Evolutionary conservation across 164 flowering plant genomes (phyloP), one percentile per base, ranked within the genome.

Genomic region (Vitis rotundifolia): DNA sequence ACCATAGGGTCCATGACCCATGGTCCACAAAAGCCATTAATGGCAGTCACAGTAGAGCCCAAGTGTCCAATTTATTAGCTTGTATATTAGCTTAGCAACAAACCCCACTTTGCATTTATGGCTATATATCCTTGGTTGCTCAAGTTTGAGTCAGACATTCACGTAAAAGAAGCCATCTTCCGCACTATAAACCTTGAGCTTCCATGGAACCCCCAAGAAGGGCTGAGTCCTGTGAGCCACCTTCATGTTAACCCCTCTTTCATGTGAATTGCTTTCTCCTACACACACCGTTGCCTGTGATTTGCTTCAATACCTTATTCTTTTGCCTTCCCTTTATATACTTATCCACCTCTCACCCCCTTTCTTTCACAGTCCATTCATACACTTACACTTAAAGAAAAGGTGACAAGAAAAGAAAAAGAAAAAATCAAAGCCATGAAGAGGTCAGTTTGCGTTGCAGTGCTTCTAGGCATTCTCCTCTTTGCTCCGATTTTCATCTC

Each of bases 291-390:
- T 61, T 49, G 61, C 73, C 78, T 85, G 84, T 83, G 85, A 83
- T 74, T 71, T 64, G 69, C 80, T 81, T 84, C 88, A 86, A 81
- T 84, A 76, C 75, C 49, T 13, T 53, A 61, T 15, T 49, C 49
- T n/a, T 16, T 29, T 2, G 2, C 37, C 49, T n/a, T 31, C 52
- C 76, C 65, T 73, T 64, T 72, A 61, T 18, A 76, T 64, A 68
- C 50, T 28, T 57, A 18, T 19, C 37, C n/a, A 10, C 19, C 28
- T 52, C 67, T 51, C 12, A 14, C 48, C n/a, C n/a, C 49, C 54
- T 31, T 49, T 26, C 3, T 19, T 28, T 50, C 65, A 16, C 37
- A 16, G 2, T 50, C 7, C 58, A 3, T 2, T 37, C 12, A 16
- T 5, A 16, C 18, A 7, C 29, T 29, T 31, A 3, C 48, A 37